These are phyloP conservation scores for Cicer judaicum DNA, from an alignment of 306 rosid genomes.

Conservation along the genomic window DNA sequence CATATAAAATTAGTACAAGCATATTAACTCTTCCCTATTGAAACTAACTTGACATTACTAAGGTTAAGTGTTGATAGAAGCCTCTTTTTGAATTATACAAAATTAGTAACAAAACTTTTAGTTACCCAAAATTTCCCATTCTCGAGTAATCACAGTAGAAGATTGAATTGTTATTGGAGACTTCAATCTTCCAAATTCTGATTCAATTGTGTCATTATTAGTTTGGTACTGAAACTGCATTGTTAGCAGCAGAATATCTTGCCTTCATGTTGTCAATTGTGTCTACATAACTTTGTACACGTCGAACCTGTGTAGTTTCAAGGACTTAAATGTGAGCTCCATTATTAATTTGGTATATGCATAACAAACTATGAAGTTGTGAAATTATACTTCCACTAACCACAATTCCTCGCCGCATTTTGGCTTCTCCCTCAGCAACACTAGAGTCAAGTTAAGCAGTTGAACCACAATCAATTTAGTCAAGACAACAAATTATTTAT, in stretches of 20 bases:
- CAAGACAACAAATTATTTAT: conserved; percentile 54
- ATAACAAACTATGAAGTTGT: background rate
- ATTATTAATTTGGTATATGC: background rate
- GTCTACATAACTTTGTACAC: conserved; percentile 71
- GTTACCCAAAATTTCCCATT: conserved; percentile 46
- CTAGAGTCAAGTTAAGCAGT: conserved; percentile 68
- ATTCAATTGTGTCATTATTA: conserved; percentile 47
- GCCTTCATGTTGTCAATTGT: conserved; percentile 63
- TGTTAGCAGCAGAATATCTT: conserved; percentile 47
- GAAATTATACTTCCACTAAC: conserved; percentile 41
- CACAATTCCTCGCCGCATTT: conserved; percentile 63
- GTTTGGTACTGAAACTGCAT: conserved; percentile 41
- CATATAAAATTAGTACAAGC: no score
- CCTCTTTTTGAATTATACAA: no score
- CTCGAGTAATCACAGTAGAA: conserved; percentile 43
- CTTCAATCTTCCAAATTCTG: conserved; percentile 48
- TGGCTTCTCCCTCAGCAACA: conserved; percentile 68
- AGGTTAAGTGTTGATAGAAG: no score
- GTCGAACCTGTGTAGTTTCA: conserved; percentile 55
- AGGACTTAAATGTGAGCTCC: background rate
- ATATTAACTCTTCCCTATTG: no score
- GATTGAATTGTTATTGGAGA: conserved; percentile 30
- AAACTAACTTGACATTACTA: no score
- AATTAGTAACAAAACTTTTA: no score
- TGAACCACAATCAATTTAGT: conserved; percentile 71